Conservation (phyloP, 129 eudicot genomes). For the Daucus carota region DH1_v3.0 NC_030384.2:33946501-33947000, state of each 20-base stretch:
- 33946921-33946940: no score
- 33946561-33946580: not conserved
- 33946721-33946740: not conserved
- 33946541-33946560: not conserved
- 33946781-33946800: not conserved
- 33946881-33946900: no score
- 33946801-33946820: no score
- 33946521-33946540: constrained; percentile 42
- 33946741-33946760: not conserved
- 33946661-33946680: not conserved
- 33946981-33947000: no score
- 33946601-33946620: not conserved
- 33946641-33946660: not conserved
- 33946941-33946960: no score
- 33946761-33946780: not conserved
- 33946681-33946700: not conserved
- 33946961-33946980: no score
- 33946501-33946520: constrained; percentile 76
- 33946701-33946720: not conserved
- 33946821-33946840: no score
- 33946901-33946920: no score
- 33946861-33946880: no score
- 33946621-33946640: not conserved
- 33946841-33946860: no score
- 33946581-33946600: not conserved